Evolutionary conservation across 1,139 yeast species (phyloP), one percentile per base, ranked within the genome.

Genomic region (Kodamaea sp.): DNA sequence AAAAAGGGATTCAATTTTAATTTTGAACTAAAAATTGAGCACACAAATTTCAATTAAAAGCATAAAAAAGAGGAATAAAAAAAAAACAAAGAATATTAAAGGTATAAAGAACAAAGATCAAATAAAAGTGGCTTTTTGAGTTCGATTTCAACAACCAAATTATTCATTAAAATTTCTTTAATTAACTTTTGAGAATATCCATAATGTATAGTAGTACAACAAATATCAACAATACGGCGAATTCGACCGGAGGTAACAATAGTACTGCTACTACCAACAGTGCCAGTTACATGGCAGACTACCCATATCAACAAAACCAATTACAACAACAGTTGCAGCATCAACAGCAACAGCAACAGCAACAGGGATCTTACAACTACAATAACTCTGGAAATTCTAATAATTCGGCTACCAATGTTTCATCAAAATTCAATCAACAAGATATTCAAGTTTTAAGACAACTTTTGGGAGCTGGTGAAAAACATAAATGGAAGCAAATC

Each of bases 401-500:
- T 36, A 36, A 32, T 42, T 36, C 32, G 40, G 35, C 20, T 36
- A 37, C 40, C 45, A 36, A 35, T 36, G 37, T 44, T 23, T 31
- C 45, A 30, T 38, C 57, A 26, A 67, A 64, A 46, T 67, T 70
- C 45, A 45, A 62, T 5, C 58, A 62, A 10, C 70, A 64, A 37
- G 75, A 70, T 42, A 56, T 68, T 30, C 70, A 62, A 43, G 59
- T 68, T 27, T 57, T 70, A 42, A 62, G 62, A 41, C 74, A 67
- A 46, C 55, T 70, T 32, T 54, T 70, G 37, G 57, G 58, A 22
- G 62, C 70, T 1, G 75, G 74, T 6, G 75, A 70, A 42, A 70
- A 70, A 44, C 64, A 66, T 52, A 70, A 70, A 48, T 70, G 75
- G 75, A 70, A 70, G 48, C 73, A 67, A 48, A 66, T 70, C 45